Base-by-base conservation (phyloP, 192 early-diverging fungal species). In the Spinellus fusiger region DNA sequence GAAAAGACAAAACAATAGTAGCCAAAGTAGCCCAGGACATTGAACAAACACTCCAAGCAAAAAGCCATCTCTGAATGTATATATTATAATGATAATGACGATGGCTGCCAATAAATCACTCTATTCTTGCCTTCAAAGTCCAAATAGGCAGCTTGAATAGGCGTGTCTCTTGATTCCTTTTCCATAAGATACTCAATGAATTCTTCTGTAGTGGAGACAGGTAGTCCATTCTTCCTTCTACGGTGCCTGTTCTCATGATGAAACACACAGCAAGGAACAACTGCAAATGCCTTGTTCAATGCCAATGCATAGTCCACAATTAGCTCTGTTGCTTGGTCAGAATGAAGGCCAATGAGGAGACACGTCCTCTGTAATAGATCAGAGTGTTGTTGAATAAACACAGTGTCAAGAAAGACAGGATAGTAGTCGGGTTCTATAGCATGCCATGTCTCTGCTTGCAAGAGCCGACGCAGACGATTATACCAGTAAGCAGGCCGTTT, bases 241-340 rank as follows among this genome's bases (percentile, higher is more conserved):
- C 82, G 68, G 28, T 80, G 73, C 10, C 64, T 59, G 26, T 78
- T 78, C 16, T 84, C 76, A 29, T 78, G 66, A 26, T 73, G 69
- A 61, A 84, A 84, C 10, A 84, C 82, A 64, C 81, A 82, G 38
- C 82, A 84, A 8, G 82, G 82, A 5, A 84, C 73, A 3, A 84
- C 64, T 2, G 81, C 82, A 62, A 84, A 84, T 2, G 82, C 74
- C 28, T 78, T 80, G 3, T 67, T 64, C 4, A 56, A 34, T 32
- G 54, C 48, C 32, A 84, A 35, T 0, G 81, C 82, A 1, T 62
- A 58, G 15, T 80, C 70, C 6, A 84, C 80, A 62, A 84, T 83
- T 1, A 77, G 73, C 22, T 79, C 81, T n/a, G 82, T 84, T 0
- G 82, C 82, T 56, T 82, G 78, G 54, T 84, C 82, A 3, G 82